Conservation (phyloP, 805 yeast species). For the Yamadazyma philogaea region DNA sequence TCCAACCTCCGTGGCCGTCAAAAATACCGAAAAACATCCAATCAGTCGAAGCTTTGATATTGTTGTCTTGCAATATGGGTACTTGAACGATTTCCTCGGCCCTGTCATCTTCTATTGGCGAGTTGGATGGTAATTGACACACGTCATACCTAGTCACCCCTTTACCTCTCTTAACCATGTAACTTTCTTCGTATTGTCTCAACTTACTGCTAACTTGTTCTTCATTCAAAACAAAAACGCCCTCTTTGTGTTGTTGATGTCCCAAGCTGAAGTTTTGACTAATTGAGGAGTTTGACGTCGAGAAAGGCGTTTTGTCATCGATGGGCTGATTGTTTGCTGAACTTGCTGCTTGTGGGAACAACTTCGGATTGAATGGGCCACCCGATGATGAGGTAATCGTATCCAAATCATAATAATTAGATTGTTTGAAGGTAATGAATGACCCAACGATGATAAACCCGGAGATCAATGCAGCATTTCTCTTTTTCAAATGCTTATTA, state of each 20-base stretch:
- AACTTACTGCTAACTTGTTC: conserved; percentile 69
- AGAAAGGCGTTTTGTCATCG: conserved; percentile 24
- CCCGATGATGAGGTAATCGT: conserved; percentile 17
- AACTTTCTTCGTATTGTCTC: conserved; percentile 76
- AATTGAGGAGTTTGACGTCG: conserved; percentile 46
- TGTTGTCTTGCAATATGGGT: conserved; percentile 62
- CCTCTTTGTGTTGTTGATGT: conserved; percentile 49
- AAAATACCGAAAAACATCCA: conserved; percentile 95
- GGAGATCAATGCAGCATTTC: conserved; percentile 39
- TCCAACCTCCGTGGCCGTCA: conserved; percentile 98
- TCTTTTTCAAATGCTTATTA: conserved; percentile 22
- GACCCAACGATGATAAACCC: conserved; percentile 44
- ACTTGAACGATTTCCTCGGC: conserved; percentile 77
- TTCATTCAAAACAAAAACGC: conserved; percentile 55
- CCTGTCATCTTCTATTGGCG: conserved; percentile 93
- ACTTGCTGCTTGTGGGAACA: conserved; percentile 12
- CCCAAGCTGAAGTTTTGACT: conserved; percentile 39
- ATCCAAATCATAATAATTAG: conserved; percentile 42
- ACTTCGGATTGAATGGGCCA: conserved; percentile 15
- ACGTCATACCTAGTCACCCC: conserved; percentile 89
- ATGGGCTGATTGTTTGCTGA: conserved; percentile 5
- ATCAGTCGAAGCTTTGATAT: conserved; percentile 53
- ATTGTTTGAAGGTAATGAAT: conserved; percentile 37
- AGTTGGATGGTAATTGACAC: conserved; percentile 84
- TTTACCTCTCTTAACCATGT: conserved; percentile 73